Conservation (phyloP, 768 basidiomycete species). For the Multifurca ochricompacta region DNA sequence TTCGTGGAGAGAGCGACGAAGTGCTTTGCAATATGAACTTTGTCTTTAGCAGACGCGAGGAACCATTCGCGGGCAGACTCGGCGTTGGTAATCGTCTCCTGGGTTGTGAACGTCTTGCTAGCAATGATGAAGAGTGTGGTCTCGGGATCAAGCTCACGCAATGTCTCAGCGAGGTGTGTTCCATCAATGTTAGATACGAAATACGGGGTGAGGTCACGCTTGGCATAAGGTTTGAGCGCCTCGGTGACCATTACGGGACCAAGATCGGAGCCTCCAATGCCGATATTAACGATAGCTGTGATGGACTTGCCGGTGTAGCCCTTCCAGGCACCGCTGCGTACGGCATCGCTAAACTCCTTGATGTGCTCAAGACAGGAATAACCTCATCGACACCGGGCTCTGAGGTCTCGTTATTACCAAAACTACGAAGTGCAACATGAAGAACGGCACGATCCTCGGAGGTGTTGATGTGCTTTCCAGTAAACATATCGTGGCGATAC, state of each 20-base stretch:
- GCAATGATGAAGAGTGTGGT: constrained; percentile 96
- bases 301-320: constrained; percentile 97
- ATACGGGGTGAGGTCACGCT: constrained; percentile 77
- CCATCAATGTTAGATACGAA: constrained; percentile 99
- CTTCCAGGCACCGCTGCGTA: constrained; percentile 86
- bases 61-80: constrained; percentile 94
- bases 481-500: constrained; percentile 87
- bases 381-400: constrained; percentile 85
- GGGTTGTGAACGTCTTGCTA: constrained; percentile 98
- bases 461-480: constrained; percentile 96
- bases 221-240: constrained; percentile 87
- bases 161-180: constrained; percentile 88
- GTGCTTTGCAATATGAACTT: constrained; percentile 93
- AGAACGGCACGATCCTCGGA: constrained; percentile 96
- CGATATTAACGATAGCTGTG: constrained; percentile 94
- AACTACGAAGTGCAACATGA: constrained; percentile 84
- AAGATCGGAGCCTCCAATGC: constrained; percentile 96
- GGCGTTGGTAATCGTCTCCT: constrained; percentile 99
- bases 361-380: constrained; percentile 79
- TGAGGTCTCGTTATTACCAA: constrained; percentile 66
- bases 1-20: constrained; percentile 98
- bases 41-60: constrained; percentile 73
- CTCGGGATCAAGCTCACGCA: constrained; percentile 77
- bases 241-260: constrained; percentile 99
- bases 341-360: constrained; percentile 75